Conservation (phyloP, 768 basidiomycete species). For the Punctularia strigosozonata region DNA sequence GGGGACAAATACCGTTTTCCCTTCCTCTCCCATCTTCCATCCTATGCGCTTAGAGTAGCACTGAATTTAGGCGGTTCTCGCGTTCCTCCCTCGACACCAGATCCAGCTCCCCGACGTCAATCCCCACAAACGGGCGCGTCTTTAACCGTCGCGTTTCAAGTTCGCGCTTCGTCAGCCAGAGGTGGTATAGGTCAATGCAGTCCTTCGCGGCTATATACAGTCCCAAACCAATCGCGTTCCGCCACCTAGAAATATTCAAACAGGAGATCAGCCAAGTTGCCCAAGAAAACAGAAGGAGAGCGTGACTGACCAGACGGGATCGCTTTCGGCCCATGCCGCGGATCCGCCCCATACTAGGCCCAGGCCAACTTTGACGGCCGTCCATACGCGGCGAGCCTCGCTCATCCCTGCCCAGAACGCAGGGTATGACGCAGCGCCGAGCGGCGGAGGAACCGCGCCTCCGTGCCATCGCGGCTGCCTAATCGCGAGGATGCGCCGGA, state of each 20-base stretch:
- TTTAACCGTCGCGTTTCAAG: slow-evolving; percentile 57
- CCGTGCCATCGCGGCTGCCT: slow-evolving; percentile 2
- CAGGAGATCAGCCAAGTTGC: not conserved
- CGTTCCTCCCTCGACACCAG: too few relatives aligned
- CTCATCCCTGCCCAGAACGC: slow-evolving; percentile 9
- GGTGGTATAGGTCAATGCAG: slow-evolving; percentile 50
- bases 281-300: not conserved
- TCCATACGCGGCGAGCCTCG: slow-evolving; percentile 13
- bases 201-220: slow-evolving; percentile 63
- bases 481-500: slow-evolving; percentile 23
- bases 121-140: slow-evolving; percentile 59
- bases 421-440: not conserved
- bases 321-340: slow-evolving; percentile 50
- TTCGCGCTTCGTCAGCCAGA: slow-evolving; percentile 62
- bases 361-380: slow-evolving; percentile 25
- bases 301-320: slow-evolving; percentile 54
- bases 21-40: too few relatives aligned
- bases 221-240: slow-evolving; percentile 58
- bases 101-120: slow-evolving; percentile 58
- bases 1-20: too few relatives aligned
- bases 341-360: slow-evolving; percentile 43
- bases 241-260: slow-evolving; percentile 30
- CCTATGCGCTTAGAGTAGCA: too few relatives aligned
- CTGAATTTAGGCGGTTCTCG: too few relatives aligned
- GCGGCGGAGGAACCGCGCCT: not conserved